Evolutionary conservation across 1,284 basidiomycete species (phyloP).

Genomic region (Cutaneotrichosporon sp.): DNA sequence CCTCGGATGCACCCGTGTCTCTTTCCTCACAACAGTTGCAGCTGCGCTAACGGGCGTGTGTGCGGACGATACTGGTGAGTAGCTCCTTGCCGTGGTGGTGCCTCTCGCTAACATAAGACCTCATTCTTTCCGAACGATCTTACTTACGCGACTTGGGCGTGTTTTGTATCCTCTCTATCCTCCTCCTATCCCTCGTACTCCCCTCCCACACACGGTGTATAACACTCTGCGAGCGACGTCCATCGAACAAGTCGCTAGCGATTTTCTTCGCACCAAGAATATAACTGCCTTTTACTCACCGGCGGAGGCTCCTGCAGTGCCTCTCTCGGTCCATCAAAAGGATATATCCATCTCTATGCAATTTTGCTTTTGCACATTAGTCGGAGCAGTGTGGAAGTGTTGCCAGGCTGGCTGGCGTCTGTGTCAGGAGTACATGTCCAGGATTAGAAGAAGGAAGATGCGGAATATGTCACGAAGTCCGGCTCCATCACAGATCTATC

Average conservation of each 20-base stretch:
- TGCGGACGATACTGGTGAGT: constrained; percentile 7
- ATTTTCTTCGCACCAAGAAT: constrained; percentile 30
- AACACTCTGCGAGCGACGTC: constrained; percentile 29
- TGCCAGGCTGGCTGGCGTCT: not conserved
- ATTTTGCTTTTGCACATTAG: not conserved
- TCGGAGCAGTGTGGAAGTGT: not conserved
- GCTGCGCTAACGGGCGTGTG: not conserved
- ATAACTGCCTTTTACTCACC: constrained; percentile 28
- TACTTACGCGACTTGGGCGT: too few species aligned
- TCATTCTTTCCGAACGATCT: not conserved
- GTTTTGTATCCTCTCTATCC: not conserved
- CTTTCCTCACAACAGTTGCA: not conserved
- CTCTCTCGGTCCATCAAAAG: constrained; percentile 12
- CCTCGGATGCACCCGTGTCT: constrained; percentile 9
- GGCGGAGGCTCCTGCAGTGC: constrained; percentile 18
- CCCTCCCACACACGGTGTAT: constrained; percentile 19
- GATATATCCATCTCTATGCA: constrained; percentile 6
- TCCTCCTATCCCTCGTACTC: not conserved
- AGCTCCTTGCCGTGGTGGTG: not conserved
- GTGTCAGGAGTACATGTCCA: too few species aligned
- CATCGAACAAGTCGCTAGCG: constrained; percentile 23
- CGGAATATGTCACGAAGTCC: not conserved
- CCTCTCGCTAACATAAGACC: constrained; percentile 12
- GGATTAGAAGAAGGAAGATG: too few species aligned
- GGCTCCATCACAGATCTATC: not conserved